A percentile compares a stretch with the other conserved stretches of the same genome.
Evolutionary conservation across 73 alveolate species (phyloP).

Genomic region (Blepharisma stoltei): DNA sequence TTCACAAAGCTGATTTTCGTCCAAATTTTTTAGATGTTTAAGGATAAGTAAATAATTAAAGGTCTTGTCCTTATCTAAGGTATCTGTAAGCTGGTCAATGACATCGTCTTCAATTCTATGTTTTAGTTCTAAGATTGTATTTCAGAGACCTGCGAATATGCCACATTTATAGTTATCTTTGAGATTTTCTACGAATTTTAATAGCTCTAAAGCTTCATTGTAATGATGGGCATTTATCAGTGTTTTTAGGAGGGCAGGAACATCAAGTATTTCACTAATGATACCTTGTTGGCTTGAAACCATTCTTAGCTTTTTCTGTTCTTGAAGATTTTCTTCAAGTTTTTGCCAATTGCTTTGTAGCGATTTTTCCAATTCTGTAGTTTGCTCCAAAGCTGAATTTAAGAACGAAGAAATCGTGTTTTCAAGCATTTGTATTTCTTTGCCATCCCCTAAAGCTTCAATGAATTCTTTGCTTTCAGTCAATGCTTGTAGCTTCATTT

Average conservation of each 20-base stretch:
- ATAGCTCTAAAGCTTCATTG: conserved; percentile 19
- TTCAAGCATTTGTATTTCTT: not conserved
- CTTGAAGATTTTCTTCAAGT: not conserved
- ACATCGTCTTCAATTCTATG: not conserved
- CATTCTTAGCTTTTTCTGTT: conserved; percentile 9
- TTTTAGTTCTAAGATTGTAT: not conserved
- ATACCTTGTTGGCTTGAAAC: not conserved
- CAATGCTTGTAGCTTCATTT: not conserved
- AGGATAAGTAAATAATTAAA: too few relatives aligned
- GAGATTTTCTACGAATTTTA: not conserved
- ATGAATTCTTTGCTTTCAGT: conserved; percentile 15
- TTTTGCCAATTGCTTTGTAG: not conserved
- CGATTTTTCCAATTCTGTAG: not conserved
- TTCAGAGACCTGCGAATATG: not conserved
- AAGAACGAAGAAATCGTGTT: not conserved
- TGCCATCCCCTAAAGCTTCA: not conserved
- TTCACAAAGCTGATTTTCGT: too few relatives aligned
- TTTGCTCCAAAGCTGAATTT: not conserved
- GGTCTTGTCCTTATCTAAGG: not conserved
- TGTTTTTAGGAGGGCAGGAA: not conserved
- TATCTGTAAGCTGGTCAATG: not conserved
- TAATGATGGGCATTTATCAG: not conserved
- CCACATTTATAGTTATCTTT: not conserved
- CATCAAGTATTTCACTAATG: not conserved
- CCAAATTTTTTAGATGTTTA: too few relatives aligned